These are phyloP conservation scores for Phymatotrichopsis omnivora DNA, from an alignment of 2,329 filamentous ascomycete genomes.

Conservation along the genomic window DNA sequence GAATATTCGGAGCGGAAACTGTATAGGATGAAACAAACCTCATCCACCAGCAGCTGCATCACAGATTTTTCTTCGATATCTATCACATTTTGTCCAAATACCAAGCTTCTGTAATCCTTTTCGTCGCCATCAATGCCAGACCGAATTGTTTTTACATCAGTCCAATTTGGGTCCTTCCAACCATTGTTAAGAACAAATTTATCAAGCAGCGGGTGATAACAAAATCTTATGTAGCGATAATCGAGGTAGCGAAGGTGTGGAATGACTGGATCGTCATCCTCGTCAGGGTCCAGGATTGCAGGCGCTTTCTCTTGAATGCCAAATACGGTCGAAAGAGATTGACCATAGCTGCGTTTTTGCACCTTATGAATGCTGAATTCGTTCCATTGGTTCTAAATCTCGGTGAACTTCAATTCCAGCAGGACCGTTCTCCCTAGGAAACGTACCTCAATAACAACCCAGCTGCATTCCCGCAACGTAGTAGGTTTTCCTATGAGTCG, in stretches of 20 bases:
- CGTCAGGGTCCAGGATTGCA: conserved; percentile 52
- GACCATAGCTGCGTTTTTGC: conserved; percentile 47
- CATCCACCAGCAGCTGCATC: conserved; percentile 74
- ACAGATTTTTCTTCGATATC: conserved; percentile 86
- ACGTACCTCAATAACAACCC: conserved; percentile 79
- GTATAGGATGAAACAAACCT: conserved; percentile 48
- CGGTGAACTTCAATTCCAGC: not conserved
- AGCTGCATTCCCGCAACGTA: conserved; percentile 64
- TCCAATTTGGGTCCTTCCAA: conserved; percentile 93
- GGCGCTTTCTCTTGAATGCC: conserved; percentile 47
- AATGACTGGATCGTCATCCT: conserved; percentile 64
- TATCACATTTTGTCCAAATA: conserved; percentile 85
- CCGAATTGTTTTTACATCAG: conserved; percentile 61
- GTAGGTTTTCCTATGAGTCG: conserved; percentile 59
- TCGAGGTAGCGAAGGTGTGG: conserved; percentile 66
- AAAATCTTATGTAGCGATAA: conserved; percentile 90
- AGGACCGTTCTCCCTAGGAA: not conserved
- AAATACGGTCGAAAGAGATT: conserved; percentile 53
- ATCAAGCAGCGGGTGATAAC: conserved; percentile 79
- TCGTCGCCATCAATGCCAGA: conserved; percentile 80
- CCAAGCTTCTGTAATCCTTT: conserved; percentile 66
- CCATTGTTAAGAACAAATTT: conserved; percentile 77
- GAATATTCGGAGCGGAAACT: conserved; percentile 2
- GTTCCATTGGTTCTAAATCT: conserved; percentile 74
- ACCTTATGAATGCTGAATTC: conserved; percentile 74